Evolutionary conservation across 2,329 filamentous ascomycete genomes (phyloP).

Genomic region (Exophiala oligosperma): DNA sequence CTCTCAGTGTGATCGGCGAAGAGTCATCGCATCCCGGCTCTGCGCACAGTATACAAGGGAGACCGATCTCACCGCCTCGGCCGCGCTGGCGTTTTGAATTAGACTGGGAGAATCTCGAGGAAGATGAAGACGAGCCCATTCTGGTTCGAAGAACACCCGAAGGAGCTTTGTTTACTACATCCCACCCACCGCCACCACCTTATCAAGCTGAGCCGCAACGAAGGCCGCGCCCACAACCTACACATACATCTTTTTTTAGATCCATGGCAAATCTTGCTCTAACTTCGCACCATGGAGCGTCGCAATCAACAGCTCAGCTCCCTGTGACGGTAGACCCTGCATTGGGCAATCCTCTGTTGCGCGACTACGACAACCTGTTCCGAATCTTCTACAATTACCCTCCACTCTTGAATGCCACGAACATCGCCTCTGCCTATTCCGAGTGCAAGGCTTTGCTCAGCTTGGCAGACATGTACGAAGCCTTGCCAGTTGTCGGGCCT

Average conservation of each 20-base stretch:
- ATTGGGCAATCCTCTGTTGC: conserved; percentile 69
- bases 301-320: conserved; percentile 54
- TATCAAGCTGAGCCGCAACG: conserved; percentile 51
- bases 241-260: conserved; percentile 75
- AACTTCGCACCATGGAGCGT: conserved; percentile 35
- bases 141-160: conserved; percentile 67
- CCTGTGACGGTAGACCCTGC: conserved; percentile 59
- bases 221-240: conserved; percentile 63
- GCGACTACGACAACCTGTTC: conserved; percentile 94
- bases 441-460: conserved; percentile 89
- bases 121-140: conserved; percentile 75
- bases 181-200: conserved; percentile 39
- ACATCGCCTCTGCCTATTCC: conserved; percentile 88
- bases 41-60: neutral
- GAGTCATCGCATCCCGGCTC: conserved; percentile 41
- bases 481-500: conserved; percentile 80
- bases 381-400: conserved; percentile 94
- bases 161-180: conserved; percentile 17
- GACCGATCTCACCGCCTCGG: conserved; percentile 43
- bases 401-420: conserved; percentile 76
- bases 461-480: conserved; percentile 93
- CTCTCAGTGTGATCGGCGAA: conserved; percentile 57
- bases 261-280: conserved; percentile 78
- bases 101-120: conserved; percentile 67
- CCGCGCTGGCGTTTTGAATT: conserved; percentile 85